These are phyloP conservation scores for Biancaea sappan DNA, from an alignment of 306 rosid genomes.

Conservation along the genomic window DNA sequence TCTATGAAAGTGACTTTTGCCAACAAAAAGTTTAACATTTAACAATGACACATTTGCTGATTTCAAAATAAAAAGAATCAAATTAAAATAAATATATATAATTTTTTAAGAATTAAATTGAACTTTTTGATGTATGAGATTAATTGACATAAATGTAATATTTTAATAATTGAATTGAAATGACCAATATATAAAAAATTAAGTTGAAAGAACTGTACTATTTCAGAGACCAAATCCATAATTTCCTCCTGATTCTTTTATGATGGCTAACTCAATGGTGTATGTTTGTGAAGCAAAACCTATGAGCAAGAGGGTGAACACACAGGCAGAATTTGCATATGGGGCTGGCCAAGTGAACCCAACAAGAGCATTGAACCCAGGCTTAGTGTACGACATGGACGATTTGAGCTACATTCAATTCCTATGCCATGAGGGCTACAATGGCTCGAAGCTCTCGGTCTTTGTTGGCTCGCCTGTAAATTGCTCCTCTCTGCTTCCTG, in stretches of 20 bases:
- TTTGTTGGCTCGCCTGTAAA: conserved; percentile 57
- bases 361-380: conserved; percentile 61
- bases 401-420: conserved; percentile 65
- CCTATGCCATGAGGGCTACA: conserved; percentile 81
- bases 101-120: no score
- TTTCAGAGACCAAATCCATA: no score
- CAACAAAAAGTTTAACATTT: no score
- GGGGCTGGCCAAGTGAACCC: conserved; percentile 90
- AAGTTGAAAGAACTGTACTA: no score
- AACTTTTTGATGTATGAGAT: no score
- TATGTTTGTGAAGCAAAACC: conserved; percentile 60
- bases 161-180: no score
- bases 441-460: conserved; percentile 46
- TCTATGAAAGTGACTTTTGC: no score
- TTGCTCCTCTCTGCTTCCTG: conserved; percentile 70
- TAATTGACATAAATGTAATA: no score
- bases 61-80: no score
- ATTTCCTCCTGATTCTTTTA: background rate
- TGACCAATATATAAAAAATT: no score
- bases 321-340: conserved; percentile 72
- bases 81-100: no score
- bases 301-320: conserved; percentile 56
- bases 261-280: conserved; percentile 20
- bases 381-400: conserved; percentile 75
- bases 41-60: no score